Evolutionary conservation across 768 basidiomycete species (phyloP), one percentile per base, ranked within the genome.

Genomic region (Pisolithus orientalis): DNA sequence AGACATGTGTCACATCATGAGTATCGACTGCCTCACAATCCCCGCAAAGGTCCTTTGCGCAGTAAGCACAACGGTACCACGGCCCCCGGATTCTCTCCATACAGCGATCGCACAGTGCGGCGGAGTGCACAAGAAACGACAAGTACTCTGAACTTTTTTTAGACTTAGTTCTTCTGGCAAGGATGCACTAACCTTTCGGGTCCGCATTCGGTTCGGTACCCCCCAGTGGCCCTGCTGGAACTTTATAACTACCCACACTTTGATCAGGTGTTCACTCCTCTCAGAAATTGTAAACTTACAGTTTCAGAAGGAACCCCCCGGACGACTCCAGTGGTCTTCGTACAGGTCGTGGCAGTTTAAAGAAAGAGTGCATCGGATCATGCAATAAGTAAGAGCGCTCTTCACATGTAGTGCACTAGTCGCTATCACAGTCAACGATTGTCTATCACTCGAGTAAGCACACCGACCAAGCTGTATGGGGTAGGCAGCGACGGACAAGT

Each of bases 21-120:
- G 86, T 85, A 61, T 91, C 91, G 27, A 87, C 70, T 44, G 72
- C 75, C 66, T 94, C 88, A 60, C 94, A 95, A 29, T 77, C 77
- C 39, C 83, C 82, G 69, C 94, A 96, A n/a, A 95, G 72, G 64
- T 97, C 94, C 58, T 80, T 84, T 6, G 78, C 77, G 62, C 94
- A 96, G 62, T 92, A 90, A 4, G 83, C 91, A 62, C 94, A 97
- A 58, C 87, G 80, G 69, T 85, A 88, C 94, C 94, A 97, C 58
- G 82, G 80, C 14, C 94, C 94, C n/a, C 75, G 70, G 50, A 96
- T 94, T 47, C 76, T 78, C 25, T 76, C 78, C 75, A 92, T 81
- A 65, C 94, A 94, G 43, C 84, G 80, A 69, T 97, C 94, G 59
- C 94, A 97, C 6, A 92, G 67, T 6, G 92, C 87, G 21, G 78